Base-by-base conservation (phyloP, 345 rosid genomes). In the Aegle marmelos region DNA sequence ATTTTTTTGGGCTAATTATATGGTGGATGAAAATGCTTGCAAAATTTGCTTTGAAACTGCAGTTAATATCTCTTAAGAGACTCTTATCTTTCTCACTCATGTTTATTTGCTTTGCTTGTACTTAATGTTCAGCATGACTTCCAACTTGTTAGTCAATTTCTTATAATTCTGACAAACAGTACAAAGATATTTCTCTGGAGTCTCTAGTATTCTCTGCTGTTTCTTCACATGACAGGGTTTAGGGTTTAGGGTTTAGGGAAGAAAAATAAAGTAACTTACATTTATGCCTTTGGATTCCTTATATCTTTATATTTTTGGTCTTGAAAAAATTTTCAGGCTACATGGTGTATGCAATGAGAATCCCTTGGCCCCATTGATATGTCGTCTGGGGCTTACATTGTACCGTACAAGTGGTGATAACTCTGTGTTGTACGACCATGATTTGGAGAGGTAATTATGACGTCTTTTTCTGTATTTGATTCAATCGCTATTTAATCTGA, bases 311-410 rank as follows among this genome's bases (percentile, higher is more conserved):
- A 5, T 57, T 65, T 74, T 70, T 69, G 36, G 34, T 31, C 33
- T 72, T 72, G 21, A 56, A 58, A 36, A 66, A 59, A 62, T 67
- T 70, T 79, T 71, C 88, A 94, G 98, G 98, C 85, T 94, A 78
- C 98, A 92, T 82, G 98, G 98, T 72, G 97, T 90, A 64, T 94
- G 95, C 79, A 85, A 92, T 73, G 97, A 94, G 86, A 94, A 94
- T 82, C 98, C 98, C 6, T 84, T 94, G 86, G 98, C 97, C 77
- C 97, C 97, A 6, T 76, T 94, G 61, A 94, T 92, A 79, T 87
- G 93, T 41, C 79, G 83, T 80, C 77, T 94, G 58, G 97, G 97
- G 68, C 94, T 94, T 67, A 87, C 89, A 48, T 77, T 91, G 75
- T 91, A 94, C 85, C 90, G 97, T 75, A 94, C 98, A 63, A 94